These are phyloP conservation scores for Coprinellus micaceus DNA, from an alignment of 768 basidiomycete genomes.

Conservation along the genomic window DNA sequence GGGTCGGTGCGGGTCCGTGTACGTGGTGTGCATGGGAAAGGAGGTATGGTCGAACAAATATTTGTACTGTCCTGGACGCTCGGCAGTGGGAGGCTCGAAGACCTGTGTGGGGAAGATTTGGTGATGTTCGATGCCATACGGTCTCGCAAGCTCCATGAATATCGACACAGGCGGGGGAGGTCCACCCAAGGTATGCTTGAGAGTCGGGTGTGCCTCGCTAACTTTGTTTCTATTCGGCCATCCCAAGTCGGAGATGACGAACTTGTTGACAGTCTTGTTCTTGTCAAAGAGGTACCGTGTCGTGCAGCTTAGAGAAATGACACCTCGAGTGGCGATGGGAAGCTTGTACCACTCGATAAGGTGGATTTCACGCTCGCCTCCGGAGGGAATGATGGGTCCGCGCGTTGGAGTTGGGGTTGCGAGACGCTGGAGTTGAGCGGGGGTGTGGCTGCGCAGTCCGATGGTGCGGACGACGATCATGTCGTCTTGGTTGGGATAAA, in stretches of 20 bases:
- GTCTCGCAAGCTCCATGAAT: conserved; percentile 27
- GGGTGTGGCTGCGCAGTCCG: not conserved
- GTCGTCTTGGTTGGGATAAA: conserved; percentile 48
- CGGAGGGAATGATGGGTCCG: too few species aligned
- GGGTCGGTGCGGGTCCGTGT: conserved; percentile 20
- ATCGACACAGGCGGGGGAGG: conserved; percentile 40
- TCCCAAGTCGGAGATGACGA: conserved; percentile 41
- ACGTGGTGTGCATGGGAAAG: conserved; percentile 23
- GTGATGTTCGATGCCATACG: conserved; percentile 31
- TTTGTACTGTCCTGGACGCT: conserved; percentile 9
- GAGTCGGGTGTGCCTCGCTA: conserved; percentile 24
- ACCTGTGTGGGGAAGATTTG: conserved; percentile 19
- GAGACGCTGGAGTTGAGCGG: conserved; percentile 11
- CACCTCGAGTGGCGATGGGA: conserved; percentile 8
- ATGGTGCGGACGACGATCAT: conserved; percentile 46
- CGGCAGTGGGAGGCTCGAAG: conserved; percentile 14
- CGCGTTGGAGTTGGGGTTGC: too few species aligned
- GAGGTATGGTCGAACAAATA: conserved; percentile 18
- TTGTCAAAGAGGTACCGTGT: conserved; percentile 23
- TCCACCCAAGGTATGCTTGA: conserved; percentile 19
- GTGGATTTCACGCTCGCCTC: conserved; percentile 15
- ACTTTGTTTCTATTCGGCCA: conserved; percentile 22
- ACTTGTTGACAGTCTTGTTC: conserved; percentile 18
- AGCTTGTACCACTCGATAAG: conserved; percentile 29
- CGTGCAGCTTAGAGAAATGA: conserved; percentile 9